Conservation (phyloP, 768 basidiomycete species). For the Russula ochroleuca region DNA sequence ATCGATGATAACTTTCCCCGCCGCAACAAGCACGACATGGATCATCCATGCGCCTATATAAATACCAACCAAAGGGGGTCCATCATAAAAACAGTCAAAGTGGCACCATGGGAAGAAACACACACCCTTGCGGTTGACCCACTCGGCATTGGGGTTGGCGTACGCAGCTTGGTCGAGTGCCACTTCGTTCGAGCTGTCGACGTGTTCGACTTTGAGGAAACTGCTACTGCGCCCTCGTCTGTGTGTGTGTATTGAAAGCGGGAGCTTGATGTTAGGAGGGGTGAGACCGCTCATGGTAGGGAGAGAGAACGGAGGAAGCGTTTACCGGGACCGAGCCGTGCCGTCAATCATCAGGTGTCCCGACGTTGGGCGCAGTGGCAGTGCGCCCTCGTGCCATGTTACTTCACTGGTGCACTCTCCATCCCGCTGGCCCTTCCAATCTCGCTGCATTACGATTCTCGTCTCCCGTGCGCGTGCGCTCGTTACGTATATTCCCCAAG, state of each 20-base stretch:
- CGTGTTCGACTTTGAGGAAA: constrained; percentile 81
- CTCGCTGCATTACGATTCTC: constrained; percentile 71
- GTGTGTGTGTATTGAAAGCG: constrained; percentile 16
- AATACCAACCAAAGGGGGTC: not conserved
- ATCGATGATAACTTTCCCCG: constrained; percentile 90
- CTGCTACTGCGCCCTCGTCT: constrained; percentile 60
- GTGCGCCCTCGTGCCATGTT: constrained; percentile 15
- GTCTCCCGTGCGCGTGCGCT: constrained; percentile 60
- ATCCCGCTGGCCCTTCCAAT: constrained; percentile 51
- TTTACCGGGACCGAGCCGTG: no score
- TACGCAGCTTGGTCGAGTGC: constrained; percentile 75
- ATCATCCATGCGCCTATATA: constrained; percentile 92
- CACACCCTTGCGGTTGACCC: constrained; percentile 90
- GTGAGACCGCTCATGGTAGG: constrained; percentile 10
- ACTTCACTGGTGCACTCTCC: constrained; percentile 65
- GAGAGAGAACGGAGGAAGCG: not conserved
- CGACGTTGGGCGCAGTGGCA: no score
- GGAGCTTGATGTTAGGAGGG: constrained; percentile 21
- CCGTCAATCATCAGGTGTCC: no score
- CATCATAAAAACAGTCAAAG: not conserved
- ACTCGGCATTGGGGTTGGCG: constrained; percentile 82
- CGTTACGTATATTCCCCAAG: constrained; percentile 66
- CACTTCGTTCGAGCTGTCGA: constrained; percentile 71
- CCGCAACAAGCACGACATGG: constrained; percentile 86
- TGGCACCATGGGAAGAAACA: not conserved